Percentiles rank a stretch among this genome's conserved stretches.
These are phyloP conservation scores for Mariannaea sp. DNA, from an alignment of 2,329 filamentous ascomycete genomes.

Conservation along the genomic window DNA sequence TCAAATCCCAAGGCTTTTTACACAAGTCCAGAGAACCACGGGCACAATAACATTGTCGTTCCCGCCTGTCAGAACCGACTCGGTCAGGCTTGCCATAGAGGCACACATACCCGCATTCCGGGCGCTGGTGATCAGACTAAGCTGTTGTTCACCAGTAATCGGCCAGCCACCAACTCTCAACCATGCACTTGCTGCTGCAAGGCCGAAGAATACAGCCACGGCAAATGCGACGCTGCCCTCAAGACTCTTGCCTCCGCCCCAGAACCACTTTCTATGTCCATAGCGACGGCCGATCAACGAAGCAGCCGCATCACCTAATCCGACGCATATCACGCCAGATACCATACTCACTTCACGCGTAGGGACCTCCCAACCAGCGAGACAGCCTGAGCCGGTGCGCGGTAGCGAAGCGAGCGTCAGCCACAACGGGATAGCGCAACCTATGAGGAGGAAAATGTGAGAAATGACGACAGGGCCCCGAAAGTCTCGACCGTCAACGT, in stretches of 20 bases:
- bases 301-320: slow-evolving; percentile 91
- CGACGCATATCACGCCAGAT: slow-evolving; percentile 89
- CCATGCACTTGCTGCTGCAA: slow-evolving; percentile 74
- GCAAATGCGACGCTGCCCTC: slow-evolving; percentile 87
- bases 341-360: slow-evolving; percentile 85
- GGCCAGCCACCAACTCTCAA: slow-evolving; percentile 77
- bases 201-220: slow-evolving; percentile 74
- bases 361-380: slow-evolving; percentile 75
- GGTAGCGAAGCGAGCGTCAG: slow-evolving; percentile 74
- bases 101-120: slow-evolving; percentile 77
- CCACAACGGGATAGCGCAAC: slow-evolving; percentile 95
- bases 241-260: slow-evolving; percentile 94
- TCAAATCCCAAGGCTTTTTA: slow-evolving; percentile 73
- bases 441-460: slow-evolving; percentile 93
- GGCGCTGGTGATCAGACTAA: slow-evolving; percentile 42
- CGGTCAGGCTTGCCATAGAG: slow-evolving; percentile 82
- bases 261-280: slow-evolving; percentile 89
- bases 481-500: slow-evolving; percentile 91
- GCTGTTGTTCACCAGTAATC: slow-evolving; percentile 55
- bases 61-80: slow-evolving; percentile 92
- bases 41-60: slow-evolving; percentile 99
- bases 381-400: slow-evolving; percentile 59
- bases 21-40: slow-evolving; percentile 88
- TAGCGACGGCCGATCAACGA: slow-evolving; percentile 87
- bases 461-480: slow-evolving; percentile 93